A percentile compares a stretch with the other conserved stretches of the same genome.
phyloP scores from a whole-genome alignment of 176 grass and related monocot genomes.

The Cocos nucifera region DNA sequence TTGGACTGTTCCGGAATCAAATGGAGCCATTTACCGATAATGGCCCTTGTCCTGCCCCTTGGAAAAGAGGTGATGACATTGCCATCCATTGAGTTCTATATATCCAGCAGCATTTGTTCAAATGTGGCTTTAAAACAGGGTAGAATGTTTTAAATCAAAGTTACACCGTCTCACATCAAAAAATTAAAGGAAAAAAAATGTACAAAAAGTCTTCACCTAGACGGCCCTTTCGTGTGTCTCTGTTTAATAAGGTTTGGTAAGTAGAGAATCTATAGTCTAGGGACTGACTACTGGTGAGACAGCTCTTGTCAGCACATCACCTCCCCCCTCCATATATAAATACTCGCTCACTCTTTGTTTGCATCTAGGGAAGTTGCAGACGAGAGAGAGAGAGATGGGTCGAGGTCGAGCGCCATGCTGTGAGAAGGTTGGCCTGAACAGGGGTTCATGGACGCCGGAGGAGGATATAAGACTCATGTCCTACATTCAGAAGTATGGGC shows the following conservation, averaged over 20 bases:
- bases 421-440: slow-evolving; percentile 78
- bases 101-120: too few relatives aligned
- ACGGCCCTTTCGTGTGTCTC: too few relatives aligned
- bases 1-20: too few relatives aligned
- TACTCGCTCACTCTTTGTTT: not conserved
- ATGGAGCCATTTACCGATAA: too few relatives aligned
- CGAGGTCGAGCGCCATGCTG: slow-evolving; percentile 76
- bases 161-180: too few relatives aligned
- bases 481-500: slow-evolving; percentile 75
- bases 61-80: too few relatives aligned
- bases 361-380: not conserved
- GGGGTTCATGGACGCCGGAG: slow-evolving; percentile 79
- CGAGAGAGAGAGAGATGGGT: slow-evolving; percentile 33
- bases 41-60: too few relatives aligned
- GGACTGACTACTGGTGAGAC: not conserved
- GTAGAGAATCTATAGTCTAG: slow-evolving; percentile 14
- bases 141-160: too few relatives aligned
- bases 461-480: slow-evolving; percentile 74
- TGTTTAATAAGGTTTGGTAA: slow-evolving; percentile 34
- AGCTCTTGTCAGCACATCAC: not conserved
- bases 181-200: too few relatives aligned
- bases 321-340: not conserved
- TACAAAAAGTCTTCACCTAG: too few relatives aligned
- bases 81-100: too few relatives aligned
- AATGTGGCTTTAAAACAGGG: too few relatives aligned